Evolutionary conservation across 257 asterid species (phyloP), one percentile per base, ranked within the genome.

Genomic region (Nicotiana tomentosiformis): DNA sequence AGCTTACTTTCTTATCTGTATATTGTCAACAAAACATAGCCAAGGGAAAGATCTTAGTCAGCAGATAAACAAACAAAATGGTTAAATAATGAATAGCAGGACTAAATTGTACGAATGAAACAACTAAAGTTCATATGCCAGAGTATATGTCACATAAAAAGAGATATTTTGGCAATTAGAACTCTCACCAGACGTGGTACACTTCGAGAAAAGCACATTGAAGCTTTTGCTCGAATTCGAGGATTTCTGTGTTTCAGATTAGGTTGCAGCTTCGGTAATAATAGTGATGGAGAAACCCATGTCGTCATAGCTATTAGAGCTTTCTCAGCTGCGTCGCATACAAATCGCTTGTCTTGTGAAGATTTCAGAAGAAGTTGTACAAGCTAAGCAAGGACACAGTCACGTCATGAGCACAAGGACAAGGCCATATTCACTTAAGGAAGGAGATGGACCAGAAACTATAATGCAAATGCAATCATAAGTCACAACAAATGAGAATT

Each of bases 281-380:
- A 86, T n/a, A 89, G 85, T 82, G 84, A 89, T 32, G 98, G 97
- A 62, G 98, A 90, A 87, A 95, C 88, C 89, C 90, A 95, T 66
- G 86, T 92, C 17, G 98, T 93, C 92, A 95, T 82, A 87, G 93
- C 86, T 62, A 88, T 81, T 69, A 95, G 83, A 86, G 98, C 95
- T 82, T 89, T 88, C 86, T 90, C 98, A 69, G 98, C 98, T 82
- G 98, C 98, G 86, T 95, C 98, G 11, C 98, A 92, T 30, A 95
- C 98, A 78, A 95, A 95, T 87, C 88, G 91, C 89, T 95, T 95
- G 91, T 95, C 98, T 95, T 95, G 98, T 78, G 98, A 93, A 83
- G 98, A 88, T 82, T 93, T 95, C 84, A 95, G 97, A 80, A 95
- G 97, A 83, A 95, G 97, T 87, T 90, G 96, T 49, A 92, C 91